Percentiles rank a stretch among this genome's conserved stretches.
These are phyloP conservation scores for Nakazawaea ambrosiae DNA, from an alignment of 805 yeast genomes.

Conservation along the genomic window DNA sequence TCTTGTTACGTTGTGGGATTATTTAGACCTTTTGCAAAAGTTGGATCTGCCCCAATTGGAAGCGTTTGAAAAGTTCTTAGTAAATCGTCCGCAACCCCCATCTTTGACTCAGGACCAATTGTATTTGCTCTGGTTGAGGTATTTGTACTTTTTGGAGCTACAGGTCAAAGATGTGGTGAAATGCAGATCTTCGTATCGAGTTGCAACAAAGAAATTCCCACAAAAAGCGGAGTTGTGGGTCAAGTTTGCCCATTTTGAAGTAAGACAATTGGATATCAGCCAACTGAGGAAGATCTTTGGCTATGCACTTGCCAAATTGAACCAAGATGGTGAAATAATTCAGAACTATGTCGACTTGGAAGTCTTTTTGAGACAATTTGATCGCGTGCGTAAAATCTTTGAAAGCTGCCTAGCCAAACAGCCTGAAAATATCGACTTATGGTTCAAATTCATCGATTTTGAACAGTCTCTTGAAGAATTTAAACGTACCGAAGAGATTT, in stretches of 20 bases:
- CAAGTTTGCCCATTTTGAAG: conserved; percentile 60
- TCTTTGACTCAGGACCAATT: not conserved
- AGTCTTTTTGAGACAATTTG: conserved; percentile 64
- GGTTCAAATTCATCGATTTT: conserved; percentile 63
- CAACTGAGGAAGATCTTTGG: conserved; percentile 68
- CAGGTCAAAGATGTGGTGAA: conserved; percentile 30
- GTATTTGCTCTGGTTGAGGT: conserved; percentile 67
- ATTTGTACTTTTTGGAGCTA: conserved; percentile 57
- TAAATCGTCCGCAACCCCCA: not conserved
- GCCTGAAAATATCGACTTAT: conserved; percentile 33
- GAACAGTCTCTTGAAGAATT: conserved; percentile 64
- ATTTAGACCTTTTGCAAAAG: conserved; percentile 44
- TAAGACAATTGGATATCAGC: conserved; percentile 47
- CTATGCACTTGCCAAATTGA: conserved; percentile 58
- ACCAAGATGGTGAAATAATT: conserved; percentile 48
- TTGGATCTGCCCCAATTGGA: conserved; percentile 20
- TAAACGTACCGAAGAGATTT: conserved; percentile 61
- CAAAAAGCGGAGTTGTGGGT: conserved; percentile 64
- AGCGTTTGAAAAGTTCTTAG: not conserved
- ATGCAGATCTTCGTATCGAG: conserved; percentile 46
- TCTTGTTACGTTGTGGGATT: conserved; percentile 82
- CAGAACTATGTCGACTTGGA: conserved; percentile 65
- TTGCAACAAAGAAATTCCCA: conserved; percentile 40
- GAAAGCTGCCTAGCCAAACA: conserved; percentile 54
- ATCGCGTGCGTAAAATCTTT: conserved; percentile 67